Evolutionary conservation across 768 basidiomycete species (phyloP).

Genomic region (Ramaria sp.): DNA sequence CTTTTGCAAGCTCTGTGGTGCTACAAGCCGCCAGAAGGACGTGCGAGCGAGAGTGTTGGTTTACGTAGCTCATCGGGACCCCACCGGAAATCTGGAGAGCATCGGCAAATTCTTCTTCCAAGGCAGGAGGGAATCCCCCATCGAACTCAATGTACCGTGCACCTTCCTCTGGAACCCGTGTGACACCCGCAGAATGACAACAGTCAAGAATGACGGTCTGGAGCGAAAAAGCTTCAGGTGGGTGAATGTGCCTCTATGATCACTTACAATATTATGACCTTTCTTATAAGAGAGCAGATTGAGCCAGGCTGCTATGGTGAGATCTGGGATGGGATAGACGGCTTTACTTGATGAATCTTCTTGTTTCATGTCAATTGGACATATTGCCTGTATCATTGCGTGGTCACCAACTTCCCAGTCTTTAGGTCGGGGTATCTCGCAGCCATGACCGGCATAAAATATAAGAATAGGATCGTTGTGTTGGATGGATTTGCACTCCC

Average conservation of each 20-base stretch:
- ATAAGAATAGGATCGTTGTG: constrained; percentile 53
- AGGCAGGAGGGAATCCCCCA: constrained; percentile 47
- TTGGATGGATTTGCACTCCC: constrained; percentile 49
- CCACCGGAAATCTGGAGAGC: constrained; percentile 25
- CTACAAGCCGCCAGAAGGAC: constrained; percentile 47
- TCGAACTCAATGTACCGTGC: constrained; percentile 31
- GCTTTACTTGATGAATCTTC: constrained; percentile 34
- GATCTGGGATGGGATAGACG: constrained; percentile 52
- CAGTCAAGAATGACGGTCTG: constrained; percentile 52
- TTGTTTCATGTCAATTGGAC: constrained; percentile 56
- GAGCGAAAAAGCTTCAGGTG: not conserved
- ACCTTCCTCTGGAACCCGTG: constrained; percentile 27
- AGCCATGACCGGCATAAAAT: constrained; percentile 71
- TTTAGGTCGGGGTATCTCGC: constrained; percentile 40
- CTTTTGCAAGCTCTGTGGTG: constrained; percentile 42
- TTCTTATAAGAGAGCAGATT: constrained; percentile 41
- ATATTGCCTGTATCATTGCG: constrained; percentile 43
- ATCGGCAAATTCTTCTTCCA: constrained; percentile 27
- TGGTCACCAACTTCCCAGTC: constrained; percentile 44
- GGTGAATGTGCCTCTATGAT: not conserved
- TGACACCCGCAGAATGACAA: constrained; percentile 42
- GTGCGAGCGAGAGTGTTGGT: constrained; percentile 30
- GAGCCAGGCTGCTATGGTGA: constrained; percentile 53
- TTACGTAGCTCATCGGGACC: constrained; percentile 35
- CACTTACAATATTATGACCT: constrained; percentile 45